Evolutionary conservation across 495 filamentous ascomycete genomes (phyloP).

Genomic region (Cenococcum geophilum): DNA sequence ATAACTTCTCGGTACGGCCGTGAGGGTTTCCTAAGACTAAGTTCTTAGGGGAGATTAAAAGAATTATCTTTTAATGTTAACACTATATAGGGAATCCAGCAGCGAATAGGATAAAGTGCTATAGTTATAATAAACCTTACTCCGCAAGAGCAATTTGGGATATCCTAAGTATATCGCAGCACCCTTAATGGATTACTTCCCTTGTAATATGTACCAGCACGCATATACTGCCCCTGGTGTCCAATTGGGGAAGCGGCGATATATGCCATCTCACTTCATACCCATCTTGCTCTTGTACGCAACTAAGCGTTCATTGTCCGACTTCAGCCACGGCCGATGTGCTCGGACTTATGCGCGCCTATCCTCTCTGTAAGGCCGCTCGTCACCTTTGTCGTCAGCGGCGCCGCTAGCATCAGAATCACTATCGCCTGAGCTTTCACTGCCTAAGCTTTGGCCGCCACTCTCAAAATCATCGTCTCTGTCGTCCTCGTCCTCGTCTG

Average conservation of each 20-base stretch:
- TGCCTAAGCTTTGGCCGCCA: too few relatives aligned
- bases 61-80: too few relatives aligned
- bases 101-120: too few relatives aligned
- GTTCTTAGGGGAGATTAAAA: too few relatives aligned
- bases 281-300: conserved; percentile 8
- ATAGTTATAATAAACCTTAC: too few relatives aligned
- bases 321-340: conserved; percentile 2
- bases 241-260: conserved; percentile 1
- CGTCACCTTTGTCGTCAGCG: not conserved
- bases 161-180: not conserved
- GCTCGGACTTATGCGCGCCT: not conserved
- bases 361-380: not conserved
- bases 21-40: too few relatives aligned
- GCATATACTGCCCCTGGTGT: conserved; percentile 2
- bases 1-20: too few relatives aligned
- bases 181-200: too few relatives aligned
- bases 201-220: conserved; percentile 7
- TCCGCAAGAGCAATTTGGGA: too few relatives aligned
- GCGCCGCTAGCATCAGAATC: not conserved
- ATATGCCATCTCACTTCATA: conserved; percentile 8
- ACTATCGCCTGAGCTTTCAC: not conserved
- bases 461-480: too few relatives aligned
- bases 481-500: not conserved
- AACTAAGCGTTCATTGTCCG: conserved; percentile 6
- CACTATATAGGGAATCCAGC: too few relatives aligned